phyloP scores from a whole-genome alignment of 176 grass and related monocot species.

The Oryza nivara region DNA sequence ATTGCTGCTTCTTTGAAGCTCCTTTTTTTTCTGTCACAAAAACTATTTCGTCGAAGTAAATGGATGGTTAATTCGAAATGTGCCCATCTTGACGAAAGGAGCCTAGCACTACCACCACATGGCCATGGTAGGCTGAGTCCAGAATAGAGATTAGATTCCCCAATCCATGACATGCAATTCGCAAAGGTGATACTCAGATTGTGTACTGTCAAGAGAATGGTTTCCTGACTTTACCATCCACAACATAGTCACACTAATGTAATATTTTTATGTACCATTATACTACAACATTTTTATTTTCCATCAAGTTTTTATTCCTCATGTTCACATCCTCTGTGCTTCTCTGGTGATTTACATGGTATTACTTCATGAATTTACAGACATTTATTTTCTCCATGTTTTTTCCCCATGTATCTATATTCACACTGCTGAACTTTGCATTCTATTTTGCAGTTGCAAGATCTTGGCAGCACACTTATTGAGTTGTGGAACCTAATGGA shows the following conservation, averaged over 20 bases:
- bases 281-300: constrained; percentile 1
- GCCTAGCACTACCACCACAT: constrained; percentile 32
- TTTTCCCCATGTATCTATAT: constrained; percentile 8
- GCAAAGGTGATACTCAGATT: constrained; percentile 35
- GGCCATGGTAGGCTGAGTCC: constrained; percentile 38
- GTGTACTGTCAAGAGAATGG: background rate
- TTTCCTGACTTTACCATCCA: background rate
- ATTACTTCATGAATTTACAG: background rate
- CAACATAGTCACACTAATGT: background rate
- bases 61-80: constrained; percentile 1
- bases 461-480: constrained; percentile 72
- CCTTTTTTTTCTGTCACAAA: background rate
- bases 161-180: constrained; percentile 42
- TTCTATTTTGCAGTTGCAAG: constrained; percentile 70
- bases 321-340: constrained; percentile 1
- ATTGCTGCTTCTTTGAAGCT: background rate
- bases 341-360: background rate
- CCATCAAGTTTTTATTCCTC: background rate
- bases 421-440: background rate
- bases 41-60: background rate
- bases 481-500: constrained; percentile 94
- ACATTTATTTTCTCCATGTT: background rate
- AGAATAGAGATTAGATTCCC: constrained; percentile 47
- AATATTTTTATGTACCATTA: background rate
- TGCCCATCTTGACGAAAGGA: constrained; percentile 33